Percentiles rank a stretch among this genome's conserved stretches.
Evolutionary conservation across 2,329 filamentous ascomycete species (phyloP).

Genomic region (Epichloe aotearoae): DNA sequence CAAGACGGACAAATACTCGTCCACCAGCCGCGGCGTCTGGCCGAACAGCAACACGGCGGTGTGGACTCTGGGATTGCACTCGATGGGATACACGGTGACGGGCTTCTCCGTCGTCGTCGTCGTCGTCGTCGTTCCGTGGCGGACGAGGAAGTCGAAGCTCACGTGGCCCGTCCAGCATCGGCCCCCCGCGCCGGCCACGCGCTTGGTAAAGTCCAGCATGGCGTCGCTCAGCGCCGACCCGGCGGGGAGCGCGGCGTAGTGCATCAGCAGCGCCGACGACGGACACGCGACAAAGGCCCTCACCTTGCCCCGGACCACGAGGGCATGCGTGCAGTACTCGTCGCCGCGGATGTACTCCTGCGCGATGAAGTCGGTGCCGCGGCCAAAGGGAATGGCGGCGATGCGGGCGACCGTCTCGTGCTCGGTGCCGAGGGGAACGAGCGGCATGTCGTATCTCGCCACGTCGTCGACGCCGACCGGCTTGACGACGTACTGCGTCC

Average conservation of each 20-base stretch:
- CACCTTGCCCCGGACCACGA: slow-evolving; percentile 52
- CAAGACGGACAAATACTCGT: slow-evolving; percentile 39
- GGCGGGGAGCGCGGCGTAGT: slow-evolving; percentile 46
- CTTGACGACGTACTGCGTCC: slow-evolving; percentile 49
- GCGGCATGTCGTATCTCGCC: slow-evolving; percentile 46
- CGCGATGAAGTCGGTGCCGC: slow-evolving; percentile 41
- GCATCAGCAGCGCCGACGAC: slow-evolving; percentile 49
- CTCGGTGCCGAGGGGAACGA: slow-evolving; percentile 43
- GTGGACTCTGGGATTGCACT: slow-evolving; percentile 58
- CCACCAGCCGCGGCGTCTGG: slow-evolving; percentile 30
- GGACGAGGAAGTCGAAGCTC: slow-evolving; percentile 1
- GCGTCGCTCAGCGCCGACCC: slow-evolving; percentile 39
- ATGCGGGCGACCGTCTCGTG: slow-evolving; percentile 44
- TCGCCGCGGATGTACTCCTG: slow-evolving; percentile 50
- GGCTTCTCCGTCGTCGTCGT: not conserved
- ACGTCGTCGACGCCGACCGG: slow-evolving; percentile 48
- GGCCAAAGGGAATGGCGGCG: slow-evolving; percentile 25
- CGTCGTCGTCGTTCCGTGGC: not conserved
- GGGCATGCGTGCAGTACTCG: slow-evolving; percentile 60
- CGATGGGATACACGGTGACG: slow-evolving; percentile 49
- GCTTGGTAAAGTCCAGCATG: slow-evolving; percentile 52
- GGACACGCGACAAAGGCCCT: slow-evolving; percentile 55
- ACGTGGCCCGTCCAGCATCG: slow-evolving; percentile 9
- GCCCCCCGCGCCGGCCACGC: slow-evolving; percentile 38
- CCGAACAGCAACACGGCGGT: slow-evolving; percentile 52